Base-by-base conservation (phyloP, 2,329 filamentous ascomycete genomes). In the Diaporthe capsici region DNA sequence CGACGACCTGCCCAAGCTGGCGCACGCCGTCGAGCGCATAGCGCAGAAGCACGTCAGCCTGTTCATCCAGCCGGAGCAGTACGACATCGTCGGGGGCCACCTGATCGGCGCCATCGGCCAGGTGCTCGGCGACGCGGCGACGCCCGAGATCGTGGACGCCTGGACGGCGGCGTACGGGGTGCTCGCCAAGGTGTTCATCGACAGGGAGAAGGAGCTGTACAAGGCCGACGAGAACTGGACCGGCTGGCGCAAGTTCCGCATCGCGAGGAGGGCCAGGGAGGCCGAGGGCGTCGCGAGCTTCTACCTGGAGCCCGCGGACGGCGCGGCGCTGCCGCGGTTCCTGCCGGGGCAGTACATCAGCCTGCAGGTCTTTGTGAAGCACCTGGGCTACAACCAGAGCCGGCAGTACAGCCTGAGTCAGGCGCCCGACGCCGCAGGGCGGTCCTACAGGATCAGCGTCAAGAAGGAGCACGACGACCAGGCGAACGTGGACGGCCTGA, bases 391-490 rank as follows among this genome's bases (percentile, higher is more conserved):
- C 78, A 84, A 88, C 75, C 94, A 96, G 83, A 91, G 91, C 75
- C 86, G 94, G 73, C 94, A 96, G 85, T 96, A 95, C 86, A 94
- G 92, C 63, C 86, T 96, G 74, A 93, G 91, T 80, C 91, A 94
- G 79, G 87, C 85, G 3, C 86, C 87, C 5, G 78, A 78, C 34
- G 79, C 79, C n/a, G 86, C 88, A 65, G 88, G 87, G 10, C 85
- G 86, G 22, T 89, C 91, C 83, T 94, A 94, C 84, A 90, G 94
- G 73, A 92, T 96, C 84, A 94, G 90, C 78, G 92, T 96, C 77
- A 96, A 95, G 88, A 89, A 86, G 75, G 93, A 91, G 78, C 82
- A 84, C 42, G 85, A 86, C 31, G 74, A 79, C 72, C 79, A 81
- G 39, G 81, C 82, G 25, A 83, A 80, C 71, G 78, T 86, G 3